Base-by-base conservation (phyloP, 106 monocot species). In the Phalaenopsis aphrodite region DNA sequence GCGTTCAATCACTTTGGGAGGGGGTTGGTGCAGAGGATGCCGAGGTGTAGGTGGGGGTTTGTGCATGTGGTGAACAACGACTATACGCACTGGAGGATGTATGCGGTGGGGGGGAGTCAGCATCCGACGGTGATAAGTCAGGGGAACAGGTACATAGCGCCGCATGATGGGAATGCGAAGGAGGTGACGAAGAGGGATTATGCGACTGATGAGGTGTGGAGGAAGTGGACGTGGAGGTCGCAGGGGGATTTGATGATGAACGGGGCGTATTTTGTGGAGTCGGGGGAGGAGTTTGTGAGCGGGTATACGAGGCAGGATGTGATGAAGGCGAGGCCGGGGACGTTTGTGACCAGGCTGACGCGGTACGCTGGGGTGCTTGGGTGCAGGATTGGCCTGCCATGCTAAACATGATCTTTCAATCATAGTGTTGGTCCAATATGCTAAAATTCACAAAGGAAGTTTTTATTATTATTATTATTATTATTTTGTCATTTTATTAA, bases 61-160 rank as follows among this genome's bases (percentile, higher is more conserved):
- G 79, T 88, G 76, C 93, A 93, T 48, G 84, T 90, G 17, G 88
- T 93, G 55, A 93, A 93, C 80, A 93, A 93, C 39, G 90, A 93
- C 82, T 93, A 93, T 86, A 90, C 87, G 3, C 87, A 91, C 48
- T 94, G 91, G 91, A 12, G 21, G 1, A 88, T 88, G 88, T 91
- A 88, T 72, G 86, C 88, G 36, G 77, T 91, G 39, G 91, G 91
- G 0, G 91, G 91, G 1, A 91, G 85, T 80, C 48, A 79, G 72
- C 82, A 88, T 55, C 82, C 91, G 10, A 88, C 84, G 72, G 81
- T 90, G 79, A 82, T 90, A 79, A 90, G 90, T 80, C 84, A 91
- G 77, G 91, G 91, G 17, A 91, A 91, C 80, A 75, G 88, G 15
- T 91, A 83, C 81, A 87, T 85, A 6, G 91, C 87, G 11, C 84